Evolutionary conservation across 257 asterid genomes (phyloP).

Genomic region (Buddleja alternifolia): DNA sequence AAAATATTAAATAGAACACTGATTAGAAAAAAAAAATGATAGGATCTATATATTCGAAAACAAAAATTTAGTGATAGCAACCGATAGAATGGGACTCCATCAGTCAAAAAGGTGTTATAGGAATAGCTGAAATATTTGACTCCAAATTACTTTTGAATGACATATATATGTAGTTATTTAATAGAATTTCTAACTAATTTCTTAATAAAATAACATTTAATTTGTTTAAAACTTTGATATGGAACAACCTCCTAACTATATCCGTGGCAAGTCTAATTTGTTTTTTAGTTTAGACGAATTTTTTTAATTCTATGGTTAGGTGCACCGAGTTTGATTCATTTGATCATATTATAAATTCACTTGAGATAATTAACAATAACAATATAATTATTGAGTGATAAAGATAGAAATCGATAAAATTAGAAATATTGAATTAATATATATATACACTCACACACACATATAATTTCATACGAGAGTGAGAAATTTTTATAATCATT

Average conservation of each 20-base stretch:
- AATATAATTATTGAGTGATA: too few species aligned
- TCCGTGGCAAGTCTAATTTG: not conserved
- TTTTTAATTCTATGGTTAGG: too few species aligned
- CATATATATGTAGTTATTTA: not conserved
- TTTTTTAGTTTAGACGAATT: not conserved
- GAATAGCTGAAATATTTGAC: conserved; percentile 40
- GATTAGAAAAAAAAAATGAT: too few species aligned
- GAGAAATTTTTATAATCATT: too few species aligned
- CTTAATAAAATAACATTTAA: not conserved
- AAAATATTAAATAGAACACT: too few species aligned
- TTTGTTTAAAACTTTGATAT: not conserved
- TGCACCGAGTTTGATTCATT: too few species aligned
- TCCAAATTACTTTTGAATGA: not conserved
- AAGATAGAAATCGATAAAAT: too few species aligned
- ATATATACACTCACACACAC: too few species aligned
- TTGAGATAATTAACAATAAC: too few species aligned
- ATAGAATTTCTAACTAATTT: not conserved
- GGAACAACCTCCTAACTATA: not conserved
- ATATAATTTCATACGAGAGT: too few species aligned
- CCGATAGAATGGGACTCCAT: conserved; percentile 17
- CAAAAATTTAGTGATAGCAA: not conserved
- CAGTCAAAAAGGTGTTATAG: conserved; percentile 30
- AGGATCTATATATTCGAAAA: conserved; percentile 22
- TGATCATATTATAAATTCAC: too few species aligned
- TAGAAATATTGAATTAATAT: too few species aligned